These are phyloP conservation scores for Diphasiastrum complanatum DNA, from an alignment of 83 land plant species.

Conservation along the genomic window DNA sequence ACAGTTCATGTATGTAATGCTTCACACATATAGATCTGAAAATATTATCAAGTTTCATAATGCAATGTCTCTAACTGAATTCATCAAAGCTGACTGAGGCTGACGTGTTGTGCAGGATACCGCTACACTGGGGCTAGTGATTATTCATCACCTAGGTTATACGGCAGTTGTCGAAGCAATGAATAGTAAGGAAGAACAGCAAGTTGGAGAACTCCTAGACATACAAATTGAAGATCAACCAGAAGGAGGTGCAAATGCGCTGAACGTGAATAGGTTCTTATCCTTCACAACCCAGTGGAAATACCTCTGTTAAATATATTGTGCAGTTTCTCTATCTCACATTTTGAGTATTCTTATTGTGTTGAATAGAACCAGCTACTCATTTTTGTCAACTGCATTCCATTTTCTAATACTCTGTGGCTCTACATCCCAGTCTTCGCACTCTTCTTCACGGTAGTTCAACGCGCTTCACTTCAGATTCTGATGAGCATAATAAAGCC, in stretches of 20 bases:
- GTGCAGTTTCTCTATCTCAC: too few relatives aligned
- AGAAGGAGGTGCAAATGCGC: conserved; percentile 82
- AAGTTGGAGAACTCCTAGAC: conserved; percentile 16
- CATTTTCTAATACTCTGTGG: neutral
- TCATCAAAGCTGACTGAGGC: neutral
- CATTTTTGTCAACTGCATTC: neutral
- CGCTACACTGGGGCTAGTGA: conserved; percentile 55
- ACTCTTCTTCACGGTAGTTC: conserved; percentile 39
- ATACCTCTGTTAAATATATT: too few relatives aligned
- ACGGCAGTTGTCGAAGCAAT: conserved; percentile 53
- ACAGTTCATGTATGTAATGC: conserved; percentile 69
- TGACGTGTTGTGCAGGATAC: conserved; percentile 47
- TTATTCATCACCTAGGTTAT: conserved; percentile 63
- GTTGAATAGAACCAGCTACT: conserved; percentile 1
- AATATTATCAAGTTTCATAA: neutral
- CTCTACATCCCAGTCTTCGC: conserved; percentile 50
- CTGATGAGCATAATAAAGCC: conserved; percentile 31
- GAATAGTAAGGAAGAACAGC: conserved; percentile 22
- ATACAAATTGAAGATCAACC: conserved; percentile 60
- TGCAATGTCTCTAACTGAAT: conserved; percentile 5
- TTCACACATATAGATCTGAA: too few relatives aligned
- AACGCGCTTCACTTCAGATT: conserved; percentile 17
- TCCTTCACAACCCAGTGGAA: too few relatives aligned
- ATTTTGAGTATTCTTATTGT: too few relatives aligned
- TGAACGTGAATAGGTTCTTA: conserved; percentile 68